phyloP scores from a whole-genome alignment of 2,329 filamentous ascomycete genomes.

The Geosmithia flava region DNA sequence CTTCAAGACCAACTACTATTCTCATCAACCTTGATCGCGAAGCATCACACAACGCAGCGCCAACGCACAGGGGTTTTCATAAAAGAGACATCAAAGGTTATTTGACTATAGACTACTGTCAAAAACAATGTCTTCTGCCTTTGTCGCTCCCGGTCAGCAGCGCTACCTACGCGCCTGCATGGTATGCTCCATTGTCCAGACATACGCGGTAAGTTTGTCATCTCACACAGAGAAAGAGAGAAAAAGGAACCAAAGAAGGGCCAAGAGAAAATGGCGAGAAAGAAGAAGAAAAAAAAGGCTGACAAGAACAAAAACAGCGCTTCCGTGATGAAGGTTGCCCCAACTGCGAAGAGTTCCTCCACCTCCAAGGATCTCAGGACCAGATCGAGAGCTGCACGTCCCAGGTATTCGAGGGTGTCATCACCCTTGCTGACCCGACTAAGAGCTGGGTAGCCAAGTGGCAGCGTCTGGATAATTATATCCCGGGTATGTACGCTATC shows the following conservation, averaged over 20 bases:
- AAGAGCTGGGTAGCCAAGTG: conserved; percentile 94
- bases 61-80: not conserved
- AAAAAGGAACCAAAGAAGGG: not conserved
- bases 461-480: conserved; percentile 83
- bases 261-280: not conserved
- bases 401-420: conserved; percentile 87
- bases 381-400: conserved; percentile 87
- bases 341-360: conserved; percentile 90
- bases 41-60: not conserved
- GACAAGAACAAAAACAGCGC: conserved; percentile 39
- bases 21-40: not conserved
- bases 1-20: not conserved
- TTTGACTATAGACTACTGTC: too few relatives aligned
- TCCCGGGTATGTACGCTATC: conserved; percentile 81
- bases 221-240: not conserved
- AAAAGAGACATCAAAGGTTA: not conserved
- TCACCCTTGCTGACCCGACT: conserved; percentile 71
- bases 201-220: conserved; percentile 47
- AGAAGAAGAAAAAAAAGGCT: not conserved
- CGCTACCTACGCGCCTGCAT: conserved; percentile 92
- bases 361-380: conserved; percentile 67
- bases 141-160: conserved; percentile 61
- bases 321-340: conserved; percentile 85
- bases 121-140: not conserved
- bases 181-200: conserved; percentile 93